These are phyloP conservation scores for Fusarium keratoplasticum DNA, from an alignment of 2,329 filamentous ascomycete species.

Conservation along the genomic window DNA sequence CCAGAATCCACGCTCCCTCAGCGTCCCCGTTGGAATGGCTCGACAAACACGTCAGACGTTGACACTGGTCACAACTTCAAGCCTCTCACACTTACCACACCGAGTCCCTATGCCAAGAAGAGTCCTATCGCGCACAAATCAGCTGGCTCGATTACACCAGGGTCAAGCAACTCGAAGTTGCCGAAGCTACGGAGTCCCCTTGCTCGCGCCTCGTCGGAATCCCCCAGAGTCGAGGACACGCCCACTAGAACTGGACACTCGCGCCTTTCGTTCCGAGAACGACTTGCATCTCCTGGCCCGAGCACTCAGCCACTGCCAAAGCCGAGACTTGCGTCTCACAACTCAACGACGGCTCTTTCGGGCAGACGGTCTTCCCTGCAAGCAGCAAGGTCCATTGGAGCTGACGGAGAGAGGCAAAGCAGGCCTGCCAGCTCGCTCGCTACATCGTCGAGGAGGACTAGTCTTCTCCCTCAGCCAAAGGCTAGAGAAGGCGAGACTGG, in stretches of 20 bases:
- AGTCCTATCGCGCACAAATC: slow-evolving; percentile 56
- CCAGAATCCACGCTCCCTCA: slow-evolving; percentile 61
- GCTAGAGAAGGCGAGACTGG: slow-evolving; percentile 54
- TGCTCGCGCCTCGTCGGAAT: slow-evolving; percentile 59
- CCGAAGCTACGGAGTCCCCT: slow-evolving; percentile 63
- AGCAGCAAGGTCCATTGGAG: slow-evolving; percentile 53
- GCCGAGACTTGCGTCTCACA: slow-evolving; percentile 57
- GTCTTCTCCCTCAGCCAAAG: slow-evolving; percentile 64
- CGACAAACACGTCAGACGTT: slow-evolving; percentile 72
- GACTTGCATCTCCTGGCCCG: slow-evolving; percentile 62
- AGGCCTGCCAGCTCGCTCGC: slow-evolving; percentile 70
- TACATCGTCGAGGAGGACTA: slow-evolving; percentile 60
- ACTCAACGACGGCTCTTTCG: slow-evolving; percentile 57
- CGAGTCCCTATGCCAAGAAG: slow-evolving; percentile 66
- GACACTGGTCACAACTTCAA: slow-evolving; percentile 77
- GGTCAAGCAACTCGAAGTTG: slow-evolving; percentile 58
- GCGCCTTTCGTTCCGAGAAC: slow-evolving; percentile 66
- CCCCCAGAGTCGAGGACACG: slow-evolving; percentile 58
- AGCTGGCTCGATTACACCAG: slow-evolving; percentile 56
- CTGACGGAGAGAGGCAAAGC: slow-evolving; percentile 47
- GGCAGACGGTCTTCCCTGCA: slow-evolving; percentile 67
- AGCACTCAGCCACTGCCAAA: slow-evolving; percentile 60
- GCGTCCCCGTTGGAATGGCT: slow-evolving; percentile 79
- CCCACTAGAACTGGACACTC: slow-evolving; percentile 58
- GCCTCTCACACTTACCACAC: slow-evolving; percentile 69